These are phyloP conservation scores for Agrocybe pediades DNA, from an alignment of 768 basidiomycete genomes.

Conservation along the genomic window DNA sequence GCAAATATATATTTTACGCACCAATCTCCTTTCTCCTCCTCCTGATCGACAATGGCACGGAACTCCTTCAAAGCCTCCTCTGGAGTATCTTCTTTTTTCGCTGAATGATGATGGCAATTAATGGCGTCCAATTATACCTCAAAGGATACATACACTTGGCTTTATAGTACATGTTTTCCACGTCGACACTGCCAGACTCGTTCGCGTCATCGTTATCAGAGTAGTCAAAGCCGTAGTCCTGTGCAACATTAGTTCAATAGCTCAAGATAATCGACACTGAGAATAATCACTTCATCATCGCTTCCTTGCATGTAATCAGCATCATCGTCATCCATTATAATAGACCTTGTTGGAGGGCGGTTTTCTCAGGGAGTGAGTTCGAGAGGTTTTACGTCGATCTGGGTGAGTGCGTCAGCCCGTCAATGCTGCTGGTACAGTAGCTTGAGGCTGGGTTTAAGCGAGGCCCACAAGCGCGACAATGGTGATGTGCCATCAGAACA, in stretches of 20 bases:
- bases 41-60: constrained; percentile 83
- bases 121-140: not conserved
- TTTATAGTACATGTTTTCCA: constrained; percentile 98
- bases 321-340: constrained; percentile 86
- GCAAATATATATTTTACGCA: constrained; percentile 32
- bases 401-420: not conserved
- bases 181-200: constrained; percentile 79
- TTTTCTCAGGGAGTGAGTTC: not conserved
- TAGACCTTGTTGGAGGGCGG: not conserved
- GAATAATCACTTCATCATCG: constrained; percentile 73
- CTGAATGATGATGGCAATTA: constrained; percentile 40
- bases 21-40: constrained; percentile 95
- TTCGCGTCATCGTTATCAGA: constrained; percentile 87
- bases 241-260: constrained; percentile 8
- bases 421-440: not conserved
- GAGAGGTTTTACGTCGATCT: constrained; percentile 1
- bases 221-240: constrained; percentile 98
- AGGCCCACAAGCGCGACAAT: constrained; percentile 1
- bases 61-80: constrained; percentile 93
- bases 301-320: constrained; percentile 93
- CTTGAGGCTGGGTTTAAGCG: not conserved
- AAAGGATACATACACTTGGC: constrained; percentile 76
- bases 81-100: constrained; percentile 92
- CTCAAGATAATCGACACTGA: not conserved
- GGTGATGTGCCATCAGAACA: not conserved